phyloP scores from a whole-genome alignment of 768 basidiomycete species.

The Myochromella boudieri region DNA sequence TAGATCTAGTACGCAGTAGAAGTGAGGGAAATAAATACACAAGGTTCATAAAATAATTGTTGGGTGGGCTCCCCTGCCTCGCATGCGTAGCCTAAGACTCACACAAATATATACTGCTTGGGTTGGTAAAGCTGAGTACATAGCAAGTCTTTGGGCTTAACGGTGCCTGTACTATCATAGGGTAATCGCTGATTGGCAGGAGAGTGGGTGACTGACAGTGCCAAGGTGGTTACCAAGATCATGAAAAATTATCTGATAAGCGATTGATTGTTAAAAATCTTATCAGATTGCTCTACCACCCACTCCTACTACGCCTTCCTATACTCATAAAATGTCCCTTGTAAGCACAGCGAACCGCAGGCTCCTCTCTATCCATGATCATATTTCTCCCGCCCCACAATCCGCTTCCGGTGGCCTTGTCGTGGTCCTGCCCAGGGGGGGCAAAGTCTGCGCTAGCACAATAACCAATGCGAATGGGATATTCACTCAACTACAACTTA shows the following conservation, averaged over 20 bases:
- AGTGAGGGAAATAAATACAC: too few relatives aligned
- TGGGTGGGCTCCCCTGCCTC: too few relatives aligned
- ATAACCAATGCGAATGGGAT: slow-evolving; percentile 8
- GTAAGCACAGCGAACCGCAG: slow-evolving; percentile 17
- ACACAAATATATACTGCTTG: too few relatives aligned
- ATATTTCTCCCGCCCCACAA: slow-evolving; percentile 14
- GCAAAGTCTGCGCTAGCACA: slow-evolving; percentile 17
- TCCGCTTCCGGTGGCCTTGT: slow-evolving; percentile 20
- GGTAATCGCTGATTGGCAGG: too few relatives aligned
- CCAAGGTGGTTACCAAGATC: background rate
- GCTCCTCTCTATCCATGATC: slow-evolving; percentile 22
- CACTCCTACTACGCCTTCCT: background rate
- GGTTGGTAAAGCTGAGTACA: too few relatives aligned
- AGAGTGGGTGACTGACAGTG: too few relatives aligned
- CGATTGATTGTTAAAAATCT: slow-evolving; percentile 7
- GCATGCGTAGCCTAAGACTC: too few relatives aligned
- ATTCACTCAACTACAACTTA: slow-evolving; percentile 20
- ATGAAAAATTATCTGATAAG: slow-evolving; percentile 18
- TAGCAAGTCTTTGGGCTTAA: too few relatives aligned
- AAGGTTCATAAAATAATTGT: too few relatives aligned
- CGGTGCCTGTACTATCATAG: too few relatives aligned
- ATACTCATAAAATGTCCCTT: background rate
- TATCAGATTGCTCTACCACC: slow-evolving; percentile 17
- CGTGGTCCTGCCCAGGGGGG: slow-evolving; percentile 28
- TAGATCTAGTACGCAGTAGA: too few relatives aligned